Evolutionary conservation across 345 rosid species (phyloP).

Genomic region (Ceriops decandra): DNA sequence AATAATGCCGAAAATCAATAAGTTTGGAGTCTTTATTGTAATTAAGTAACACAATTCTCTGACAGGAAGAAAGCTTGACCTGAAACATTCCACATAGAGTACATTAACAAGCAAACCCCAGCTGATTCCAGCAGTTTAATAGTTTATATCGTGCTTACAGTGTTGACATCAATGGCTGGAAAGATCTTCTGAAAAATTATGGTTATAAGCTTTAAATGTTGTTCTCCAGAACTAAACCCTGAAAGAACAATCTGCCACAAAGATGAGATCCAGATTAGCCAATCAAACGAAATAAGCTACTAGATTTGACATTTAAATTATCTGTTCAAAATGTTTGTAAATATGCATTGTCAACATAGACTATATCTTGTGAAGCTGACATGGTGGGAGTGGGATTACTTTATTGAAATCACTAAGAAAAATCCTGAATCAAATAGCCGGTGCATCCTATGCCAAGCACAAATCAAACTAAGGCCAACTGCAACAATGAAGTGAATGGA

Average conservation of each 20-base stretch:
- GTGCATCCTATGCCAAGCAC: neutral
- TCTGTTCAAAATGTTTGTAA: neutral
- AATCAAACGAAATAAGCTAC: neutral
- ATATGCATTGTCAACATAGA: neutral
- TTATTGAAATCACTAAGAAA: neutral
- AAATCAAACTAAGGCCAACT: neutral
- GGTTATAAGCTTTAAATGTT: slow-evolving; percentile 79
- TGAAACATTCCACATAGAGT: slow-evolving; percentile 34
- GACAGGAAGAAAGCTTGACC: slow-evolving; percentile 94
- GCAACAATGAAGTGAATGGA: slow-evolving; percentile 1
- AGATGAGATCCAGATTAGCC: neutral
- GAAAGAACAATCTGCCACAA: slow-evolving; percentile 81
- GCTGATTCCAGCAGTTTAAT: slow-evolving; percentile 12
- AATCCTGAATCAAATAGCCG: neutral
- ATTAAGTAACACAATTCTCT: slow-evolving; percentile 81
- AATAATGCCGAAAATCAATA: slow-evolving; percentile 84
- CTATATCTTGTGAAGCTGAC: neutral
- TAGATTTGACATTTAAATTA: neutral
- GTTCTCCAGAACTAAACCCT: slow-evolving; percentile 82
- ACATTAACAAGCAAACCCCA: slow-evolving; percentile 15
- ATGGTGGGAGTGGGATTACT: neutral
- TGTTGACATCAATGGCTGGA: slow-evolving; percentile 86
- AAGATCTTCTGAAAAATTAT: slow-evolving; percentile 95
- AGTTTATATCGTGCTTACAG: slow-evolving; percentile 46
- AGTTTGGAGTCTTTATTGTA: slow-evolving; percentile 88